Percentiles rank a stretch among this genome's conserved stretches.
These are phyloP conservation scores for Podaxis pistillaris DNA, from an alignment of 768 basidiomycete species.

Conservation along the genomic window DNA sequence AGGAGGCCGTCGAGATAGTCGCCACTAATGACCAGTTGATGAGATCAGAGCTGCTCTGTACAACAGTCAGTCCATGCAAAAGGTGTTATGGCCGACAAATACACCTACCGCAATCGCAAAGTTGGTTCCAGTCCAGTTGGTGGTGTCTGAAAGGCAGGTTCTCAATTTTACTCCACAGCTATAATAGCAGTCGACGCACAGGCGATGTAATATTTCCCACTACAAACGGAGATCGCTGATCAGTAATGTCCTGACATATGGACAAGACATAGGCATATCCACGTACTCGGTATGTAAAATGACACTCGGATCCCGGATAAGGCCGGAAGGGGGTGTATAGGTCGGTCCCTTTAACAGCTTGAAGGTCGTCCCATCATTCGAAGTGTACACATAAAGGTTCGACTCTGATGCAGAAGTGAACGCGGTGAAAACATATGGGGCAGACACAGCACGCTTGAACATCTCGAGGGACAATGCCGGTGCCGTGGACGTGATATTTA, in stretches of 20 bases:
- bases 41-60: constrained; percentile 30
- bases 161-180: neutral
- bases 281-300: constrained; percentile 34
- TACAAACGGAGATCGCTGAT: constrained; percentile 7
- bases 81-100: neutral
- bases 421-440: constrained; percentile 33
- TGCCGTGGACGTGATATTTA: constrained; percentile 22
- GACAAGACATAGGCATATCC: neutral
- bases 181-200: constrained; percentile 20
- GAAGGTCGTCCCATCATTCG: constrained; percentile 31
- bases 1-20: constrained; percentile 28
- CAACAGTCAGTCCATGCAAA: neutral
- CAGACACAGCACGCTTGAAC: constrained; percentile 29
- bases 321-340: constrained; percentile 32
- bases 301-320: constrained; percentile 35
- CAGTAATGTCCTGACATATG: neutral
- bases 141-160: constrained; percentile 26
- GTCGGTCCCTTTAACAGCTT: constrained; percentile 31
- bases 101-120: constrained; percentile 32
- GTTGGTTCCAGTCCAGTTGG: constrained; percentile 32
- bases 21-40: constrained; percentile 27
- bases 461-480: constrained; percentile 26
- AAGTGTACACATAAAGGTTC: constrained; percentile 34
- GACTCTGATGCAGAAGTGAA: constrained; percentile 34
- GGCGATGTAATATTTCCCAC: constrained; percentile 34